Base-by-base conservation (phyloP, 129 eudicot genomes). In the Tagetes erecta region DNA sequence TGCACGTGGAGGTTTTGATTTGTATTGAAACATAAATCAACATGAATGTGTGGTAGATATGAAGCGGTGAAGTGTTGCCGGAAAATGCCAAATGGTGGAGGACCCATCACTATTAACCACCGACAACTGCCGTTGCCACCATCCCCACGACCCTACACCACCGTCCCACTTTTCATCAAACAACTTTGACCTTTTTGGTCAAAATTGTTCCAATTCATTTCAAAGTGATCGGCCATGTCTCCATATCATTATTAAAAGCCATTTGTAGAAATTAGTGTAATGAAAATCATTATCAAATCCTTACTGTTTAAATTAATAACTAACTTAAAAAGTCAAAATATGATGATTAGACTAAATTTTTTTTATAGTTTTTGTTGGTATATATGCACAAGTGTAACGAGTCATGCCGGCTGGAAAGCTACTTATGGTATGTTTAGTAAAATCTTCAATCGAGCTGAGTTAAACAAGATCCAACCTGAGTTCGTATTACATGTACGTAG, bases 61-160 rank as follows among this genome's bases (percentile, higher is more conserved):
- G 53, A 0, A 33, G 65, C 60, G 52, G 66, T 72, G 12, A 72
- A 57, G 7, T 34, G 1, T 8, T 68, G 68, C 77, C 77, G 77
- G 77, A 72, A 72, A 72, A 72, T 12, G 55, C 77, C 77, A 72
- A 72, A 8, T 6, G 77, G 42, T 72, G 68, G 77, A 31, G 77
- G 77, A 72, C 77, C 77, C 77, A 41, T 11, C 67, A 42, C 27
- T 70, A 50, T 41, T 70, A 64, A 64, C 64, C 51, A 72, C 77
- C 77, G 77, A 72, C 77, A 58, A 14, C 50, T 62, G 62, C 59
- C 76, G 72, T n/a, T 70, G 72, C 82, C 77, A 71, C 58, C 82
- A 60, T 60, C 67, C 67, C 59, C 33, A 31, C 47, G 27, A 20
- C 27, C 27, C 27, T 20, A 20, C 27, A 20, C 27, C 27, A 20